These are phyloP conservation scores for Ustilago vetiveriae DNA, from an alignment of 1,284 basidiomycete genomes.

Conservation along the genomic window DNA sequence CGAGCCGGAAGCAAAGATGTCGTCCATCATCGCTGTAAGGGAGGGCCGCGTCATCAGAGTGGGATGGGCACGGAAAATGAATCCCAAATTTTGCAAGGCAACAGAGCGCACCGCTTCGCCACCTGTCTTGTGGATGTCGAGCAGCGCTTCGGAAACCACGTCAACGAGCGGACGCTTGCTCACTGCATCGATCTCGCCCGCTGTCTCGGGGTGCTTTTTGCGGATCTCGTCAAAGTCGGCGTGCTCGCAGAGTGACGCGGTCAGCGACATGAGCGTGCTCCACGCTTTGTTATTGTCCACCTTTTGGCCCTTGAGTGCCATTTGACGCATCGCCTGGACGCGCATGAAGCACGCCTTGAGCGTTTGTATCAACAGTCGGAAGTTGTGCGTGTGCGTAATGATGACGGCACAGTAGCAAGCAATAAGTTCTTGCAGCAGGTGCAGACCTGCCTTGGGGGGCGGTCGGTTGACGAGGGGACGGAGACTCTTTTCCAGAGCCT, in stretches of 20 bases:
- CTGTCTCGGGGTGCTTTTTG: constrained; percentile 57
- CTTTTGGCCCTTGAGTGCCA: constrained; percentile 29
- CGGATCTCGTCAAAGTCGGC: constrained; percentile 85
- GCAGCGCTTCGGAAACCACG: constrained; percentile 78
- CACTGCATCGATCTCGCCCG: constrained; percentile 35
- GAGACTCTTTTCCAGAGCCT: constrained; percentile 84
- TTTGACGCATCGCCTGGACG: constrained; percentile 35
- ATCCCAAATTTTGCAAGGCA: constrained; percentile 81
- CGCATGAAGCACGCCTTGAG: constrained; percentile 46
- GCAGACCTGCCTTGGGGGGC: constrained; percentile 39
- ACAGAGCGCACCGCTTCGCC: constrained; percentile 73
- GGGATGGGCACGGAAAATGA: constrained; percentile 90
- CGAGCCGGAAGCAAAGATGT: constrained; percentile 78
- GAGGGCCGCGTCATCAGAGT: constrained; percentile 82
- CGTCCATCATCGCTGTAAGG: constrained; percentile 86
- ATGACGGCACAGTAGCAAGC: constrained; percentile 89
- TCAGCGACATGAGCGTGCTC: constrained; percentile 53
- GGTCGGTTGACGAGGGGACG: constrained; percentile 81
- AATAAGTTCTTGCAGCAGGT: constrained; percentile 78
- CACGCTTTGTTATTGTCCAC: constrained; percentile 43
- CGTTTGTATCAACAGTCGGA: constrained; percentile 77
- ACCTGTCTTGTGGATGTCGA: constrained; percentile 77
- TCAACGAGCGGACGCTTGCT: constrained; percentile 78
- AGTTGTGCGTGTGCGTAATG: constrained; percentile 85
- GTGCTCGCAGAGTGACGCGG: constrained; percentile 79